phyloP scores from a whole-genome alignment of 495 filamentous ascomycete species.

The Aspergillus egyptiacus region DNA sequence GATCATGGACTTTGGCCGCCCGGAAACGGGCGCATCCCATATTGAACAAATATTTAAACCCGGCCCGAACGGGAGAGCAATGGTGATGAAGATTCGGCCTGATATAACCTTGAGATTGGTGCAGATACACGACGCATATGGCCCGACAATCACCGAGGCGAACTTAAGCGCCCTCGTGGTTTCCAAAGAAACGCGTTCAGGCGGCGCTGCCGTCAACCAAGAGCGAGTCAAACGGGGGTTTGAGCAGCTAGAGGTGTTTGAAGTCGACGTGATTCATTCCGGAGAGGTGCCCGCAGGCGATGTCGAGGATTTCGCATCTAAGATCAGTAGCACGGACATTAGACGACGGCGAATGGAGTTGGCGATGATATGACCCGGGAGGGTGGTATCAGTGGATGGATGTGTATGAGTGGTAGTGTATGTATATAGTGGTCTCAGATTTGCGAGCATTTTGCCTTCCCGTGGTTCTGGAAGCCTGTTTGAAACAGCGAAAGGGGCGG shows the following conservation, averaged over 20 bases:
- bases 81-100: conserved; percentile 42
- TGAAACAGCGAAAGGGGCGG: not conserved
- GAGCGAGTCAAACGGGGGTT: conserved; percentile 74
- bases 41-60: conserved; percentile 32
- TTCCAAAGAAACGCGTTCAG: conserved; percentile 80
- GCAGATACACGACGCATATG: conserved; percentile 82
- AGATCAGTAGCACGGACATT: conserved; percentile 85
- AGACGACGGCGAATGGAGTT: conserved; percentile 45
- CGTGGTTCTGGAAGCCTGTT: not conserved
- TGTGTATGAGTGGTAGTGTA: conserved; percentile 2
- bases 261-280: conserved; percentile 84
- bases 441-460: no score
- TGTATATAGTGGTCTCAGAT: conserved; percentile 4
- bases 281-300: conserved; percentile 46
- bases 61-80: conserved; percentile 46
- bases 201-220: conserved; percentile 77
- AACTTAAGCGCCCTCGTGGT: conserved; percentile 75
- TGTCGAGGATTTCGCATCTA: conserved; percentile 60
- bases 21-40: conserved; percentile 20
- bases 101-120: conserved; percentile 61
- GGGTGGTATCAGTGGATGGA: not conserved
- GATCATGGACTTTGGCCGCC: conserved; percentile 55
- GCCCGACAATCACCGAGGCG: conserved; percentile 83
- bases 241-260: conserved; percentile 69
- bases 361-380: conserved; percentile 29